Evolutionary conservation across 208 protist species (phyloP), one percentile per base, ranked within the genome.

Genomic region (Naegleria lovaniensis): DNA sequence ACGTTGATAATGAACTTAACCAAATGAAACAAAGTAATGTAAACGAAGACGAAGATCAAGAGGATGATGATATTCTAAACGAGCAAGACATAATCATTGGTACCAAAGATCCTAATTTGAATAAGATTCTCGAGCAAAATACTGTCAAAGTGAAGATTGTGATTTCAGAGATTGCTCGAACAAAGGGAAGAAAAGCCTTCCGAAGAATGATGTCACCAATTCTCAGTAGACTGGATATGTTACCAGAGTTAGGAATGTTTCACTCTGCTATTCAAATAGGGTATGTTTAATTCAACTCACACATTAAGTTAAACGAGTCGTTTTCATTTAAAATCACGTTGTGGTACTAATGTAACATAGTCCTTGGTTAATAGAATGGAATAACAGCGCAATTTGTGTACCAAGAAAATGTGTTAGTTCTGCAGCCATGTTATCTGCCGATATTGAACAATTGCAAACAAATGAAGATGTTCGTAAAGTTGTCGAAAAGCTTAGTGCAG

Each of bases 291-390:
- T 29, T 67, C 22, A 29, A 15, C 55, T 29, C 13, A 3, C 55
- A 67, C 2, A 29, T 67, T n/a, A n/a, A n/a, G n/a, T n/a, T n/a
- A n/a, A n/a, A n/a, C n/a, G n/a, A n/a, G n/a, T n/a, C n/a, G 3
- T 29, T 67, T 29, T 19, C 22, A 29, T 67, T 67, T 19, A 67
- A 67, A 22, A 67, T 67, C 22, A 29, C 11, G 0, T 67, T 67
- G 55, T 29, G 22, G 11, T 43, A 85, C 0, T 48, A 7, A 48
- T 39, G 39, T 48, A 4, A 29, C 16, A 85, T 85, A 36, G 83
- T 25, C 83, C 83, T 22, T 85, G 83, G 83, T 5, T 85, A 6
- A 85, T 85, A 48, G 83, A 85, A 48, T 85, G 83, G 83, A 85
- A 85, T 29, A 85, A 85, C 41, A 48, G 36, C 29, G 83, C 29